Conservation (phyloP, 1,284 basidiomycete genomes). For the Xerocomus nothofagi region DNA sequence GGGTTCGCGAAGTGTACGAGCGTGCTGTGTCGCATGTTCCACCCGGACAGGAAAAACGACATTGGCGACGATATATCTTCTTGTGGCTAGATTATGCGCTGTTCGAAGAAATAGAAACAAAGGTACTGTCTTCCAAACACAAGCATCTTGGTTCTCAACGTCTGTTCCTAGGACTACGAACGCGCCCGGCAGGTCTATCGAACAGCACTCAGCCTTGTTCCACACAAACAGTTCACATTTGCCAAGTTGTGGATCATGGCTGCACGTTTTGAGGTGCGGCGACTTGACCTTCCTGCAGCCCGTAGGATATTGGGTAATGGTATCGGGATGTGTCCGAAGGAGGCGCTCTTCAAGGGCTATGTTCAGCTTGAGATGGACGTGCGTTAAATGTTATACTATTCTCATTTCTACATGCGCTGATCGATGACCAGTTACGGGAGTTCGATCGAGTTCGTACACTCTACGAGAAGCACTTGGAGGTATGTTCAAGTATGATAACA, state of each 20-base stretch:
- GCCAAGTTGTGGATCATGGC: conserved; percentile 93
- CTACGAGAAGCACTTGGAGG: conserved; percentile 94
- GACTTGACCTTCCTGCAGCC: conserved; percentile 80
- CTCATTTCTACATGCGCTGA: conserved; percentile 10
- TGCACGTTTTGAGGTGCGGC: conserved; percentile 90
- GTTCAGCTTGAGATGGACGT: conserved; percentile 91
- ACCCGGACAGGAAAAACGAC: conserved; percentile 83
- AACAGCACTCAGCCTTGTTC: conserved; percentile 85
- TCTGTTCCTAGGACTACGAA: conserved; percentile 63
- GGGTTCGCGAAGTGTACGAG: conserved; percentile 94
- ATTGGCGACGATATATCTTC: conserved; percentile 97
- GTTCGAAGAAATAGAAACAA: conserved; percentile 95
- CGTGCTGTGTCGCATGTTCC: conserved; percentile 96
- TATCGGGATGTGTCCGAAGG: conserved; percentile 96
- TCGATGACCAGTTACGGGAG: conserved; percentile 68
- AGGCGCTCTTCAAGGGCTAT: conserved; percentile 90
- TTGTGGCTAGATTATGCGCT: conserved; percentile 95
- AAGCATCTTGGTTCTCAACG: conserved; percentile 7
- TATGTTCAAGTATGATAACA: conserved; percentile 34
- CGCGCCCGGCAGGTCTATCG: conserved; percentile 91
- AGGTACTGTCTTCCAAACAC: conserved; percentile 48
- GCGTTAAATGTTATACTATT: conserved; percentile 24
- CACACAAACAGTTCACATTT: conserved; percentile 97
- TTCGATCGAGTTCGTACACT: conserved; percentile 92
- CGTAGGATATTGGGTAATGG: conserved; percentile 88